phyloP scores from a whole-genome alignment of 2,329 filamentous ascomycete genomes.

The Monosporascus sp. region DNA sequence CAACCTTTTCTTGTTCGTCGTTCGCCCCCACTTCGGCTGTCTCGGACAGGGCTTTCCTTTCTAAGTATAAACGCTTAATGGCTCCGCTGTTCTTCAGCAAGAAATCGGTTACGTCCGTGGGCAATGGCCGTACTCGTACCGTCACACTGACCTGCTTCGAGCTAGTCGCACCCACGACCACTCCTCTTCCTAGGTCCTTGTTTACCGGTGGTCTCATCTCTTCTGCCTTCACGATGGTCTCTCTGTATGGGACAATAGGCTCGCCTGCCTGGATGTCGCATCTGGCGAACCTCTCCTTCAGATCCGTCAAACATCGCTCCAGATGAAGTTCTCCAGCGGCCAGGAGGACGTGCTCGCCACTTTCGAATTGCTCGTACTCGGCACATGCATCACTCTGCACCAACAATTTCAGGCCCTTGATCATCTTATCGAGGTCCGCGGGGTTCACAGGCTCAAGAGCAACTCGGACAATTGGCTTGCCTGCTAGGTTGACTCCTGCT shows the following conservation, averaged over 20 bases:
- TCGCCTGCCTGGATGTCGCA: slow-evolving; percentile 94
- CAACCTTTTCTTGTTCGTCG: slow-evolving; percentile 33
- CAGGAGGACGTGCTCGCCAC: slow-evolving; percentile 89
- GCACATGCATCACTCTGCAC: slow-evolving; percentile 95
- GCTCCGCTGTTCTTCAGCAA: slow-evolving; percentile 72
- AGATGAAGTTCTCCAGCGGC: slow-evolving; percentile 93
- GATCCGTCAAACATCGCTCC: slow-evolving; percentile 87
- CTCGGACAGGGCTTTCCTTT: slow-evolving; percentile 52
- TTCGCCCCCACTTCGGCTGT: slow-evolving; percentile 22
- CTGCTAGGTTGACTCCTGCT: slow-evolving; percentile 73
- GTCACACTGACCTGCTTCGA: slow-evolving; percentile 82
- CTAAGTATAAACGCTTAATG: slow-evolving; percentile 73
- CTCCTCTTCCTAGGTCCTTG: slow-evolving; percentile 80
- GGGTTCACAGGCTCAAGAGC: slow-evolving; percentile 92
- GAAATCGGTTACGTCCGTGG: slow-evolving; percentile 75
- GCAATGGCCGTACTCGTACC: slow-evolving; percentile 73
- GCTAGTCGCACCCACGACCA: slow-evolving; percentile 67
- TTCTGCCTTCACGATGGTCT: slow-evolving; percentile 79
- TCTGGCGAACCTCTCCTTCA: slow-evolving; percentile 84
- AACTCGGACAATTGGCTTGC: slow-evolving; percentile 89
- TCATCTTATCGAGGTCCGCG: slow-evolving; percentile 90
- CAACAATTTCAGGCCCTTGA: slow-evolving; percentile 76
- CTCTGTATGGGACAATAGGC: slow-evolving; percentile 91
- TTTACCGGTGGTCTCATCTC: slow-evolving; percentile 91
- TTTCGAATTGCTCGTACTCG: slow-evolving; percentile 88